A percentile compares a stretch with the other conserved stretches of the same genome.
phyloP scores from a whole-genome alignment of 192 early-diverging fungal species.

The Podila minutissima region DNA sequence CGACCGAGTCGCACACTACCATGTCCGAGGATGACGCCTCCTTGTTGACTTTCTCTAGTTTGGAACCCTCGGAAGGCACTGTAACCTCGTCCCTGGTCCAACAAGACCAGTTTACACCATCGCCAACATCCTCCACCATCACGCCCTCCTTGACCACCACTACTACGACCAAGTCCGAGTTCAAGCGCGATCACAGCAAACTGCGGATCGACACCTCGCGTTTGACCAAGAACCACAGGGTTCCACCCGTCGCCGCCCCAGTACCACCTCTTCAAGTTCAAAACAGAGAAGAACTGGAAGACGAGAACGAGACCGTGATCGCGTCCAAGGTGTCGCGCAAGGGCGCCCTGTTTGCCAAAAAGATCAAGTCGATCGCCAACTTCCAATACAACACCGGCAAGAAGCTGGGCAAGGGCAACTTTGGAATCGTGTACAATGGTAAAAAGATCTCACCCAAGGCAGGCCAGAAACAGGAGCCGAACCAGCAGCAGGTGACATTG shows the following conservation, averaged over 20 bases:
- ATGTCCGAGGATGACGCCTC: constrained; percentile 26
- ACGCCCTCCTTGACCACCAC: neutral
- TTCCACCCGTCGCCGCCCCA: neutral
- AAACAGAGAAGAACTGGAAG: neutral
- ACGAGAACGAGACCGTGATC: constrained; percentile 2
- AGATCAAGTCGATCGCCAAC: constrained; percentile 37
- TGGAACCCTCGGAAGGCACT: neutral
- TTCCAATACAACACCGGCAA: constrained; percentile 39
- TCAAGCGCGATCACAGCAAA: neutral
- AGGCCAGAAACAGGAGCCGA: too few species aligned
- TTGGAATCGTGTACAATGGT: constrained; percentile 44
- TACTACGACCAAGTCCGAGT: neutral
- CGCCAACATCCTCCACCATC: neutral
- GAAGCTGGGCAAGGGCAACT: constrained; percentile 47
- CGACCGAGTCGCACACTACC: neutral
- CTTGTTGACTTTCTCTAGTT: neutral
- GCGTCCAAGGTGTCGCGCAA: constrained; percentile 28
- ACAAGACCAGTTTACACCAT: neutral
- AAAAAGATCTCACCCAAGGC: constrained; percentile 7
- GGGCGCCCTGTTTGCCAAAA: constrained; percentile 37
- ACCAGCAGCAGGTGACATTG: too few species aligned
- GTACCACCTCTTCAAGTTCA: neutral
- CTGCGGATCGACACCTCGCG: neutral
- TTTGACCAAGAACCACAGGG: neutral
- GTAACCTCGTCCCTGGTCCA: neutral